Conservation (phyloP, 805 yeast species). For the Hanseniaspora taiwanica region DNA sequence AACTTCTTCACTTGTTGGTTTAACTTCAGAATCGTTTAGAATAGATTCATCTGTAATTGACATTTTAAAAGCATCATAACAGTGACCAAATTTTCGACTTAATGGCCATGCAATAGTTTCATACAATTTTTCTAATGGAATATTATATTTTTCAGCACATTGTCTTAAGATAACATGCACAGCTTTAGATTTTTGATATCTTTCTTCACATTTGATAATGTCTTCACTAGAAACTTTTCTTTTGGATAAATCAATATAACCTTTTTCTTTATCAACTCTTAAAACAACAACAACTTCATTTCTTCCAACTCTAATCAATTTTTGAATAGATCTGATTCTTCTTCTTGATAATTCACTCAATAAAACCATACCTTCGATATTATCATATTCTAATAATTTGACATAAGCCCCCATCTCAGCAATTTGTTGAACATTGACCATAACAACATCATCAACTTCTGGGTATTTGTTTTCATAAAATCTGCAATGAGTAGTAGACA, state of each 20-base stretch:
- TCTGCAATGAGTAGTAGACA: conserved; percentile 87
- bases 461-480: conserved; percentile 97
- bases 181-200: conserved; percentile 91
- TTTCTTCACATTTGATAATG: conserved; percentile 92
- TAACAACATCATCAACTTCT: conserved; percentile 96
- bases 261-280: conserved; percentile 97
- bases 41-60: conserved; percentile 83
- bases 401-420: conserved; percentile 99
- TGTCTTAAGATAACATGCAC: conserved; percentile 97
- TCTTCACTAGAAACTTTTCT: conserved; percentile 98
- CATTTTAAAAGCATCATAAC: conserved; percentile 92
- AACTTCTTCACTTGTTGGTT: conserved; percentile 58
- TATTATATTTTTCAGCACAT: conserved; percentile 91
- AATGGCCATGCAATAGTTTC: conserved; percentile 94
- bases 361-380: conserved; percentile 97
- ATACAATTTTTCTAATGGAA: conserved; percentile 76
- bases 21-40: conserved; percentile 53
- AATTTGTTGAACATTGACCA: conserved; percentile 96
- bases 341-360: conserved; percentile 94
- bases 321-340: conserved; percentile 96
- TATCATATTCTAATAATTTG: conserved; percentile 89
- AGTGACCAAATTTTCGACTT: conserved; percentile 90
- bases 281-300: conserved; percentile 96
- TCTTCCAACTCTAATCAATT: conserved; percentile 93
- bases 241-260: conserved; percentile 93